Evolutionary conservation across 1,284 basidiomycete species (phyloP), one percentile per base, ranked within the genome.

Genomic region (Pseudozyma flocculosa): DNA sequence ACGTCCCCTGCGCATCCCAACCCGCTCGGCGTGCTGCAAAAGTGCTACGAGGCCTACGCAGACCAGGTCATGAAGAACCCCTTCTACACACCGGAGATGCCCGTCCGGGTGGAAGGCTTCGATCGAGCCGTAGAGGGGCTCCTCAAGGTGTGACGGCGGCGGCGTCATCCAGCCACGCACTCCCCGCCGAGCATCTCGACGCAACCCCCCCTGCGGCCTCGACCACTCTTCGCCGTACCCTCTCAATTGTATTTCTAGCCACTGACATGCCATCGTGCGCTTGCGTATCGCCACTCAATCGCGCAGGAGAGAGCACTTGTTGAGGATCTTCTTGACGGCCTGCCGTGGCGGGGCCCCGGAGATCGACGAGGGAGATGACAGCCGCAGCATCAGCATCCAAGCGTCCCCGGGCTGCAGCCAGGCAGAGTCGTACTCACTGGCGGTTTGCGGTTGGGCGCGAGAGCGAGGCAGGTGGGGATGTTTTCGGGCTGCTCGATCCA

Each of bases 51-150:
- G 78, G 85, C 85, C 15, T 96, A 93, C 80, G 84, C 91, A 2
- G 93, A 96, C 75, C 87, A 89, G 4, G 92, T 95, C 48, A 95
- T 96, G 92, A 97, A 98, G 83, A 97, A 97, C 76, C 95, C 95
- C 1, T 99, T 98, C 80, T 92, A 98, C 78, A 95, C 92, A 3
- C 88, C 89, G 23, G 95, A 98, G 80, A 98, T 98, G 94, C 95
- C 95, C 1, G 94, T 98, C 67, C 86, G 94, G 44, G 89, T 84
- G 46, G 88, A 92, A 68, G 86, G 85, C 10, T 98, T 98, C 73
- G 94, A 98, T 73, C 81, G 62, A 13, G 64, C 82, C 85, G 49
- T 76, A 17, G 67, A 72, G 32, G 40, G 39, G n/a, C 43, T 76
- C 3, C 51, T 72, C 43, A 71, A 63, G 45, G 41, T 46, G 8